Conservation (phyloP, 306 rosid species). For the Macrotyloma uniflorum region DNA sequence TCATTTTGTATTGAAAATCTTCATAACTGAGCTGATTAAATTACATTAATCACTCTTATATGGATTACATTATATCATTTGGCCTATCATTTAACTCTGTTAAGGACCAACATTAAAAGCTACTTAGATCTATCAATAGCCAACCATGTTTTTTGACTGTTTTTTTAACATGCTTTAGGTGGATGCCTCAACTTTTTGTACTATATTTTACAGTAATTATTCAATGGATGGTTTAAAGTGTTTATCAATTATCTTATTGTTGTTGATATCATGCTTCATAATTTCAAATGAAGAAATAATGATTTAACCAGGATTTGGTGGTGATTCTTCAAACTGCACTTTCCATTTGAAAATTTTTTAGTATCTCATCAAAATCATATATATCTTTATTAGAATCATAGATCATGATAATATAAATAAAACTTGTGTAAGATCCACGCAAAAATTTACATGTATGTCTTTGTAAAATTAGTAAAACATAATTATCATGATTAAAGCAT, state of each 20-base stretch:
- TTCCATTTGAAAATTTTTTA: background rate
- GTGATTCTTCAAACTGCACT: no score
- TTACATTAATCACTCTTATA: background rate
- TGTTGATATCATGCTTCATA: background rate
- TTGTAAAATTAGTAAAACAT: no score
- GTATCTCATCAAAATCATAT: background rate
- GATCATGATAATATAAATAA: background rate
- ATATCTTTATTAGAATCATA: background rate
- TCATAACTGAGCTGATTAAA: background rate
- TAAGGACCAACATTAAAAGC: no score
- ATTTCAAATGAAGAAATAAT: no score
- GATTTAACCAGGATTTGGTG: no score
- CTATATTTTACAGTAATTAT: background rate
- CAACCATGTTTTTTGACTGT: background rate
- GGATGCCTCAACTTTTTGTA: background rate
- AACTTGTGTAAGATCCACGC: no score
- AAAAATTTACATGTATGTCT: no score
- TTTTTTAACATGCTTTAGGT: background rate
- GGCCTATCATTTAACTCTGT: no score
- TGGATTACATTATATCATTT: background rate
- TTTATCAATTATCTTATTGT: background rate
- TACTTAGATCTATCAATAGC: background rate
- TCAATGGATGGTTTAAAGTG: background rate
- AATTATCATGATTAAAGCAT: no score
- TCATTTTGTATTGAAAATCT: background rate